phyloP scores from a whole-genome alignment of 2,329 filamentous ascomycete genomes.

The Amauroascus niger region DNA sequence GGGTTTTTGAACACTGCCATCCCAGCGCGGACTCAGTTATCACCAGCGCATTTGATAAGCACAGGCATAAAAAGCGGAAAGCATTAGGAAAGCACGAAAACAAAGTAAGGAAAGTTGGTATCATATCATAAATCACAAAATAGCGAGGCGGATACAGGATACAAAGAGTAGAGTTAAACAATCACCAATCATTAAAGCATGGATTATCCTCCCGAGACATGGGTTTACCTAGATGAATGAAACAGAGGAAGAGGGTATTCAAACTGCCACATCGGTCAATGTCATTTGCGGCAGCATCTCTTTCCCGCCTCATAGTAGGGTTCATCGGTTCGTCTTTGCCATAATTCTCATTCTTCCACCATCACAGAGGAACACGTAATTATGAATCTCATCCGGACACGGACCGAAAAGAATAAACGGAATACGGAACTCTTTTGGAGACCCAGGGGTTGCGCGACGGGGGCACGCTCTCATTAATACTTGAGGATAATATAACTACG shows the following conservation, averaged over 20 bases:
- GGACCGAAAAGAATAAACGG: neutral
- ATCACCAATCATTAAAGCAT: conserved; percentile 4
- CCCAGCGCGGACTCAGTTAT: neutral
- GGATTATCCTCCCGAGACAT: conserved; percentile 2
- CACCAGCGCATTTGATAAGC: neutral
- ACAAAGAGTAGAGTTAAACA: neutral
- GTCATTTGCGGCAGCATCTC: neutral
- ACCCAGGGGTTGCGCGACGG: neutral
- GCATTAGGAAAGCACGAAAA: neutral
- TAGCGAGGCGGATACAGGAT: neutral
- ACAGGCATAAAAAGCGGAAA: neutral
- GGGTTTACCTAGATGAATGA: neutral
- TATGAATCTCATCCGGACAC: neutral
- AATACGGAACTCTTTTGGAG: neutral
- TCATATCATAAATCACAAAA: neutral
- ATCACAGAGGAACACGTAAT: neutral
- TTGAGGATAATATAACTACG: conserved; percentile 18
- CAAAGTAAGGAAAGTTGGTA: conserved; percentile 3
- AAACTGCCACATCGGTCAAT: neutral
- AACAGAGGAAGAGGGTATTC: neutral
- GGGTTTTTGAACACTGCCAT: neutral
- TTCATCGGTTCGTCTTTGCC: neutral
- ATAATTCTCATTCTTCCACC: neutral
- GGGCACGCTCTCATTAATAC: conserved; percentile 14
- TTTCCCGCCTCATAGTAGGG: neutral